A percentile compares a stretch with the other conserved stretches of the same genome.
phyloP scores from a whole-genome alignment of 2,329 filamentous ascomycete species.

The Rhexocercosporidium sp. region DNA sequence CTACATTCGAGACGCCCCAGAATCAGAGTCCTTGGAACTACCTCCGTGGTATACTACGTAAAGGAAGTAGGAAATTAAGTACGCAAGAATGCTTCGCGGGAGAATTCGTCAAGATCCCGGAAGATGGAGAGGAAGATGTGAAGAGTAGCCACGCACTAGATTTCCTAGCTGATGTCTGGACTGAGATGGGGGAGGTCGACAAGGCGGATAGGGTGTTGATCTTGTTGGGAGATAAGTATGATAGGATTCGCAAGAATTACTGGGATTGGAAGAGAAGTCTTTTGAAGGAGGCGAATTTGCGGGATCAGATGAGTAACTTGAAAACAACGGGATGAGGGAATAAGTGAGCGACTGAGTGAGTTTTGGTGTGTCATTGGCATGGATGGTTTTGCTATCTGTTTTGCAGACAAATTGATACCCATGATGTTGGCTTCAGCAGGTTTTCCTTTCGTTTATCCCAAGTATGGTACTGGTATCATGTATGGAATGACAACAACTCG shows the following conservation, averaged over 20 bases:
- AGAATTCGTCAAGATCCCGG: slow-evolving; percentile 55
- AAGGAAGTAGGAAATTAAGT: slow-evolving; percentile 60
- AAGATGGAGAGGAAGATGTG: slow-evolving; percentile 55
- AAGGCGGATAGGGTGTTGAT: slow-evolving; percentile 73
- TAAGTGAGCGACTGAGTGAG: background rate
- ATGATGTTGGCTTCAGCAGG: background rate
- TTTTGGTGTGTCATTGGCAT: background rate
- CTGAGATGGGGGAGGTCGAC: slow-evolving; percentile 59
- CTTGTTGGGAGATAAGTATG: slow-evolving; percentile 82
- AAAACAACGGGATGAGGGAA: background rate
- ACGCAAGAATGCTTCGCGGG: slow-evolving; percentile 54
- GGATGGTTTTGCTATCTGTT: background rate
- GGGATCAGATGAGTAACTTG: background rate
- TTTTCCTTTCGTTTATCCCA: background rate
- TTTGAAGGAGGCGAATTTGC: slow-evolving; percentile 23
- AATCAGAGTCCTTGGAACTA: slow-evolving; percentile 97
- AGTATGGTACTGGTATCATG: background rate
- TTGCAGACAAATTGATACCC: slow-evolving; percentile 7
- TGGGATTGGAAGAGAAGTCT: slow-evolving; percentile 74
- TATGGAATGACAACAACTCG: background rate
- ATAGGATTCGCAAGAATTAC: slow-evolving; percentile 88
- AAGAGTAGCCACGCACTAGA: slow-evolving; percentile 72
- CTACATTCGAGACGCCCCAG: slow-evolving; percentile 82
- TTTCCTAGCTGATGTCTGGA: slow-evolving; percentile 69
- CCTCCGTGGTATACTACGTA: slow-evolving; percentile 74